Evolutionary conservation across 139 green algal genomes (phyloP), one percentile per base, ranked within the genome.

Genomic region (Nannochloris sp.): DNA sequence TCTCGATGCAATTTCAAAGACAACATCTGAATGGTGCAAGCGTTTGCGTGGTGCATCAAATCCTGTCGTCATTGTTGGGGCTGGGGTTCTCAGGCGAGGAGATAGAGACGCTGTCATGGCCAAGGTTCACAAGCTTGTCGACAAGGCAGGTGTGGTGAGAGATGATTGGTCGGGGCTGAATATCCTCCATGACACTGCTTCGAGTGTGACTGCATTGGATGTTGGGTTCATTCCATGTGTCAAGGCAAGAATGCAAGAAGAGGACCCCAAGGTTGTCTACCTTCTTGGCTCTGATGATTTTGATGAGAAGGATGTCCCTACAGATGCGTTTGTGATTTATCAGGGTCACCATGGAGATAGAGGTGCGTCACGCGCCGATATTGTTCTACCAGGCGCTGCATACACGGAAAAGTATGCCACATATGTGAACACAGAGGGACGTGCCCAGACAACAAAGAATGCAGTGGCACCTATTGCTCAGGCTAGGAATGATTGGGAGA

Each of bases 91-190:
- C 29, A 49, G 64, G 44, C 77, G 92, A 10, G 50, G 69, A 1
- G 93, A 98, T 66, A 61, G 79, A 2, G 83, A 88, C 27, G 85
- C 79, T 1, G 51, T 98, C 5, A 43, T 98, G 62, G 73, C 40
- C 11, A 75, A 74, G 62, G 66, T 83, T 23, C 62, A 80, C 36
- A 64, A 74, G 40, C 48, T 83, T 34, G 72, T 76, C 11, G 75
- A 78, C 44, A 74, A 80, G 67, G 53, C 72, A 56, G 79, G 77
- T 19, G 84, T 97, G 44, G 83, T 98, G 51, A 83, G 54, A 3
- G 79, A 86, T 16, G 92, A 69, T 29, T 98, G 92, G 92, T 96
- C 96, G 59, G 91, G 92, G 56, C 95, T 93, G 80, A 97, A 97
- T 65, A 77, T 99, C 56, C 79, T 99, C 46, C 94, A 99, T 61